Evolutionary conservation across 2,329 filamentous ascomycete genomes (phyloP).

Genomic region (Penicillium sp.): DNA sequence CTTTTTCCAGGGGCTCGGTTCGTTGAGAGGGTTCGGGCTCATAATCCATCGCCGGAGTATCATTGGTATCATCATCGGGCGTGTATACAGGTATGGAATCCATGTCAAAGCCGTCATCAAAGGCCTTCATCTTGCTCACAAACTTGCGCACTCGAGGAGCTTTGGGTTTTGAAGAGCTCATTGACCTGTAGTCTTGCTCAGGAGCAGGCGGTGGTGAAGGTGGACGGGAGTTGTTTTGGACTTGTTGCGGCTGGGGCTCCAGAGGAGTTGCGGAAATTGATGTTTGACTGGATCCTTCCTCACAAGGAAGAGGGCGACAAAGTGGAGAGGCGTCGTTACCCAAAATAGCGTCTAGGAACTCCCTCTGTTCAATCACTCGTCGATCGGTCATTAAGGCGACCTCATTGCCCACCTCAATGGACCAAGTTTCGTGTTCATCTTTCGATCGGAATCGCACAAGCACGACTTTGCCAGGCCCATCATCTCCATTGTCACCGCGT

Average conservation of each 20-base stretch:
- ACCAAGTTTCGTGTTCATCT: conserved; percentile 65
- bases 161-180: conserved; percentile 17
- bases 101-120: conserved; percentile 61
- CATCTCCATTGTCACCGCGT: conserved; percentile 62
- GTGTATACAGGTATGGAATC: conserved; percentile 40
- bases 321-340: conserved; percentile 73
- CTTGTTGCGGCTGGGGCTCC: neutral
- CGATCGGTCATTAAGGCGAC: conserved; percentile 74
- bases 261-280: neutral
- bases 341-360: conserved; percentile 87
- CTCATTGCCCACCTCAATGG: conserved; percentile 63
- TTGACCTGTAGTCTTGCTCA: neutral
- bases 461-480: conserved; percentile 67
- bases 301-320: conserved; percentile 61
- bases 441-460: conserved; percentile 70
- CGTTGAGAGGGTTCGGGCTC: conserved; percentile 21
- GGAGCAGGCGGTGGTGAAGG: neutral
- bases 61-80: conserved; percentile 25
- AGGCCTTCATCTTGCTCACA: conserved; percentile 66
- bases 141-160: conserved; percentile 30
- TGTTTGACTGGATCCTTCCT: conserved; percentile 46
- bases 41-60: conserved; percentile 20
- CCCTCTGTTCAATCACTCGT: conserved; percentile 80
- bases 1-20: conserved; percentile 27
- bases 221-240: neutral